Conservation (phyloP, 148 eudicot genomes). For the Rheum nobile region DNA sequence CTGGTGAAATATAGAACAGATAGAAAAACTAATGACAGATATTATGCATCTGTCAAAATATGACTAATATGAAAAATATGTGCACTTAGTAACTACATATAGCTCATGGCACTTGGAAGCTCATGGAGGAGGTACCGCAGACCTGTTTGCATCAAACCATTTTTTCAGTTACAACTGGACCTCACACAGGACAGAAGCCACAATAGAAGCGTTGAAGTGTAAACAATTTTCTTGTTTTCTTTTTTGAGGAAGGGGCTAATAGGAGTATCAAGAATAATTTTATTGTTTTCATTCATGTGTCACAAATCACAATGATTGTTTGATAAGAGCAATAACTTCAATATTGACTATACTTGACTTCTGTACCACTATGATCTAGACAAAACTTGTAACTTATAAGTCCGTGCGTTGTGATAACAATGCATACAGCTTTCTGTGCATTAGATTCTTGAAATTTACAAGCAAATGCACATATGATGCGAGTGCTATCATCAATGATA, state of each 20-base stretch:
- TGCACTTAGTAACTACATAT: neutral
- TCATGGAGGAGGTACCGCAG: neutral
- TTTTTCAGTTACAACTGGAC: neutral
- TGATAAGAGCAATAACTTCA: neutral
- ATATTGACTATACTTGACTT: neutral
- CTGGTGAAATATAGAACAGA: neutral
- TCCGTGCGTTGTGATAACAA: neutral
- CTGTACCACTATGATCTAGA: neutral
- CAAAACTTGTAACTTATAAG: neutral
- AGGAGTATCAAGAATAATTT: neutral
- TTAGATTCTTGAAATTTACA: neutral
- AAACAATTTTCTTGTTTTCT: neutral
- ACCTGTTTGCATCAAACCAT: too few species aligned
- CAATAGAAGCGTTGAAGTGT: neutral
- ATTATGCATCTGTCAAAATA: neutral
- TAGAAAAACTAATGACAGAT: neutral
- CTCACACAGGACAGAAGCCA: neutral
- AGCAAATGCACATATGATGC: neutral
- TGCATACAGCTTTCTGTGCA: neutral
- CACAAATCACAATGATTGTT: neutral
- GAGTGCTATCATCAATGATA: neutral
- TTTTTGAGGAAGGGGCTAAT: neutral
- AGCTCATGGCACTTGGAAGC: neutral
- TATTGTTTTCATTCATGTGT: neutral
- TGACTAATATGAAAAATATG: neutral